Base-by-base conservation (phyloP, 1,284 basidiomycete genomes). In the Tremellales sp. region DNA sequence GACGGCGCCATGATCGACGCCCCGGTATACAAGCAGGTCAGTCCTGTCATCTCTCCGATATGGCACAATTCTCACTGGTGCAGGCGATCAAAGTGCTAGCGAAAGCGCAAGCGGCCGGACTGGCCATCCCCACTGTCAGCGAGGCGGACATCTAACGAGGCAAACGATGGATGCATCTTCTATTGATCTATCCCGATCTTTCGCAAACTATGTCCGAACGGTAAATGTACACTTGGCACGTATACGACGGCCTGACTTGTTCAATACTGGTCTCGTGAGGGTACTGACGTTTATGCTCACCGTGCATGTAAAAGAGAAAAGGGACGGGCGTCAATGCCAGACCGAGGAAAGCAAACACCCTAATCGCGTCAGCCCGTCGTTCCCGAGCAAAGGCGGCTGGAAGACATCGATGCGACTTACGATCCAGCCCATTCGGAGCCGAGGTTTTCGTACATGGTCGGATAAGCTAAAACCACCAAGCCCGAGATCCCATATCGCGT, bases 1-100 rank as follows among this genome's bases (percentile, higher is more conserved):
- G 77, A 83, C 43, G 75, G 74, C 42, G 83, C 84, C 64, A 92
- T 92, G 90, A 89, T 97, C 45, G 92, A 97, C 71, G 87, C 87
- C 6, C 90, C 91, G 0, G 88, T 94, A 84, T 78, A 92, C 50
- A 87, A 89, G 68, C 86, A 88, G 79, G 86, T 83, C 49, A 35
- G 75, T 26, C 42, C 25, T 39, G 45, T 33, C 29, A 8, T 15
- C 15, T 31, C 13, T 17, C 33, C 13, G 15, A n/a, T 5, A 7
- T 36, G 15, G 33, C 15, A 27, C 40, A 19, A 19, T 8, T 25
- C n/a, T 23, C 10, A 10, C 21, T 27, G 22, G 17, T 17, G 6
- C 69, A 78, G 63, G 89, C 89, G 2, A 77, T 82, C 62, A 82
- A 81, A 43, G 80, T 80, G 4, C 76, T 92, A 27, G 72, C 74